Conservation (phyloP, 345 rosid genomes). For the Eucalyptus dawsonii region DNA sequence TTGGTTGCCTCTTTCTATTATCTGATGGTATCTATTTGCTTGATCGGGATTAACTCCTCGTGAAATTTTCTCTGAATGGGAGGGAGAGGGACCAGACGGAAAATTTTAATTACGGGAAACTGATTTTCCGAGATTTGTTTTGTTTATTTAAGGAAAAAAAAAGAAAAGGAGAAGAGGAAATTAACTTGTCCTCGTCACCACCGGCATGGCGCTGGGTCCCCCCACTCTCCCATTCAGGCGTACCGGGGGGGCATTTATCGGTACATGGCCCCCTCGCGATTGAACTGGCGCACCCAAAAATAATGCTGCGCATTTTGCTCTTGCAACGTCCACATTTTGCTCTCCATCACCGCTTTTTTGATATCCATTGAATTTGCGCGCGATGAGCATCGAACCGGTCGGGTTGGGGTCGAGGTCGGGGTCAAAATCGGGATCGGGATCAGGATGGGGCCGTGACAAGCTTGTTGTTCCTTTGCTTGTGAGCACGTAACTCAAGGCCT, state of each 20-base stretch:
- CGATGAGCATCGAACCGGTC: not conserved
- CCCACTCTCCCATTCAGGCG: not conserved
- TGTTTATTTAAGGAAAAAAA: not conserved
- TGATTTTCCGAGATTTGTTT: not conserved
- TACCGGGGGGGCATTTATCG: not conserved
- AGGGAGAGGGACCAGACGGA: not conserved
- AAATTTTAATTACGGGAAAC: not conserved
- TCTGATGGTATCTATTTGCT: not conserved
- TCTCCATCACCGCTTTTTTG: not conserved
- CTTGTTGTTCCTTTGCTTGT: accelerated
- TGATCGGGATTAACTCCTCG: not conserved
- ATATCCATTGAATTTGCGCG: not conserved
- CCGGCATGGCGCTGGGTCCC: not conserved
- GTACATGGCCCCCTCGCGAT: not conserved
- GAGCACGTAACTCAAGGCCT: not conserved
- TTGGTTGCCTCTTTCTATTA: too few species aligned
- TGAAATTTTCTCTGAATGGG: not conserved
- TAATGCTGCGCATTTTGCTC: not conserved
- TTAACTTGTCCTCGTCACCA: not conserved
- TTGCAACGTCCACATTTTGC: not conserved
- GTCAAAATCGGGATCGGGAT: accelerated
- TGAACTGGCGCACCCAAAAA: not conserved
- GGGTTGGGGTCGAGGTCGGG: accelerated
- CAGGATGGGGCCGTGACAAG: not conserved
- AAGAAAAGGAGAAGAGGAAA: not conserved